A percentile compares a stretch with the other conserved stretches of the same genome.
These are phyloP conservation scores for Brachypodium distachyon DNA, from an alignment of 202 grass and related monocot genomes.

Conservation along the genomic window DNA sequence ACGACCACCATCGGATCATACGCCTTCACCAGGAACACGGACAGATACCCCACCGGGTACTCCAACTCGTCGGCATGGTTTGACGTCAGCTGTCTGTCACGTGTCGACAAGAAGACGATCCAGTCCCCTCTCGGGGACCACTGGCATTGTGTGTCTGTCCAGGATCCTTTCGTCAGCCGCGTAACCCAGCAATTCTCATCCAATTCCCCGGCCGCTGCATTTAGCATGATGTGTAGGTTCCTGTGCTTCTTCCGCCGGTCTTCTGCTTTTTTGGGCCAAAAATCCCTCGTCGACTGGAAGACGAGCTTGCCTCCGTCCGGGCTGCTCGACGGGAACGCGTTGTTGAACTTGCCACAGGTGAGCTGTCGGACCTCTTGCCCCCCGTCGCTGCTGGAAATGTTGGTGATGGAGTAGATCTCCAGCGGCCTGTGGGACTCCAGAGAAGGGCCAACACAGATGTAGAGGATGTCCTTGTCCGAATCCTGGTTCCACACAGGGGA, in stretches of 20 bases:
- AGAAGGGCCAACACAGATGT: not conserved
- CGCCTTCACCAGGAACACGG: not conserved
- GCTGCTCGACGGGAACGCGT: not conserved
- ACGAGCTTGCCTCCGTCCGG: not conserved
- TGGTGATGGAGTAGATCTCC: not conserved
- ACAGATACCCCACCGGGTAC: not conserved
- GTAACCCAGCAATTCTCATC: not conserved
- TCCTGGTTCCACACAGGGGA: not conserved
- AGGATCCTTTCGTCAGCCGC: not conserved
- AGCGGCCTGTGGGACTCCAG: not conserved
- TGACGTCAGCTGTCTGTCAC: too few relatives aligned
- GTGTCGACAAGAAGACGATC: not conserved
- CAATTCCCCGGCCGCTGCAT: not conserved
- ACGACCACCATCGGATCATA: not conserved
- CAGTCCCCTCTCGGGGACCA: not conserved
- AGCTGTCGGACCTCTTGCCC: not conserved
- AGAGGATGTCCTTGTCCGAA: not conserved
- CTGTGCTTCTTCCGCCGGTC: not conserved
- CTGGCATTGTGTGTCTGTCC: not conserved
- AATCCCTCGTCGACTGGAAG: not conserved
- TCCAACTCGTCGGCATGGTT: too few relatives aligned
- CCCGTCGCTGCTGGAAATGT: not conserved
- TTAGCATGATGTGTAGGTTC: not conserved
- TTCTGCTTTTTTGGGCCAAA: not conserved
- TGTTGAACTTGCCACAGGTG: not conserved